Evolutionary conservation across 495 filamentous ascomycete species (phyloP).

Genomic region (Astrothelium macrocarpum): DNA sequence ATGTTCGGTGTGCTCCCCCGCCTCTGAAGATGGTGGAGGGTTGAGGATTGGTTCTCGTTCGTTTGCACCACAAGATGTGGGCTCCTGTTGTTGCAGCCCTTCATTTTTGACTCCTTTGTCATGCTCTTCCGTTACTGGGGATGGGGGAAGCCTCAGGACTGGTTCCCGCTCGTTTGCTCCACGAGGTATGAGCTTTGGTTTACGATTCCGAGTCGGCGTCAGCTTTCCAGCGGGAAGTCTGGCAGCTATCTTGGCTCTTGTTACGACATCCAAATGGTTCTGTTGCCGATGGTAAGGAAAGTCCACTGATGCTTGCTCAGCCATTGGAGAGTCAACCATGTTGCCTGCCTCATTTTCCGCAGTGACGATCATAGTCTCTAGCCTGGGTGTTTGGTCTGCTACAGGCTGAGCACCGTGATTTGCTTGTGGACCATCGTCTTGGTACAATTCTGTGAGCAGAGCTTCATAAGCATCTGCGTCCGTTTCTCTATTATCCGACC

Average conservation of each 20-base stretch:
- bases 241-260: background rate
- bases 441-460: background rate
- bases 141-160: background rate
- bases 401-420: too few species aligned
- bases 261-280: background rate
- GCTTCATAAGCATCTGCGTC: conserved; percentile 5
- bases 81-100: too few species aligned
- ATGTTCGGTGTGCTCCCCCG: too few species aligned
- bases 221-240: background rate
- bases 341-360: background rate
- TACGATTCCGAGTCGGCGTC: background rate
- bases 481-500: background rate
- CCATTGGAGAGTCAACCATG: background rate
- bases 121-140: background rate
- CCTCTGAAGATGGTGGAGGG: too few species aligned
- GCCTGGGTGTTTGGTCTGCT: too few species aligned
- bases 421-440: too few species aligned
- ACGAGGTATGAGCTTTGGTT: background rate
- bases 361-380: background rate
- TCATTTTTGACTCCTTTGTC: background rate
- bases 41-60: too few species aligned
- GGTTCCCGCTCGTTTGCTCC: background rate
- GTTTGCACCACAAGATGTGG: too few species aligned
- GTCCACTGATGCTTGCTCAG: background rate
- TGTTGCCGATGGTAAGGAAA: background rate